Evolutionary conservation across 768 basidiomycete genomes (phyloP).

Genomic region (Megacollybia marginata): DNA sequence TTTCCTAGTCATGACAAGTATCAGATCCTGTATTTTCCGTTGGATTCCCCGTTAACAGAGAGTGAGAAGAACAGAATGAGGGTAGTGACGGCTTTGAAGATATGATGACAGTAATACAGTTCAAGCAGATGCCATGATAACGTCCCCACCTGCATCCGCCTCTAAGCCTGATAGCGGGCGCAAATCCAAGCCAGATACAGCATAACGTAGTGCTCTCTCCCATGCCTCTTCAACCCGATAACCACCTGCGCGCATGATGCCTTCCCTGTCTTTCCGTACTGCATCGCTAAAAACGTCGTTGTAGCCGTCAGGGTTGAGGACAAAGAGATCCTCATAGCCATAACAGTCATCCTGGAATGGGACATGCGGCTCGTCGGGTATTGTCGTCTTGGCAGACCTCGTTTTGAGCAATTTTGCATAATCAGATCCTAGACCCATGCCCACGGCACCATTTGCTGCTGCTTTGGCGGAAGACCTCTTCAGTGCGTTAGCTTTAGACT

Average conservation of each 20-base stretch:
- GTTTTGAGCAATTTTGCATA: constrained; percentile 29
- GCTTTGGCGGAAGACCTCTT: constrained; percentile 58
- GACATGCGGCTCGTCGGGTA: constrained; percentile 76
- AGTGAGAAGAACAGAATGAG: constrained; percentile 40
- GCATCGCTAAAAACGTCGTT: constrained; percentile 71
- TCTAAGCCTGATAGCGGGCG: constrained; percentile 34
- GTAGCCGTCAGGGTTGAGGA: constrained; percentile 47
- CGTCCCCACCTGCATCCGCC: constrained; percentile 31
- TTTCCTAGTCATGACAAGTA: constrained; percentile 30
- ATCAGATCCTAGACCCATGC: constrained; percentile 19
- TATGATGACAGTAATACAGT: constrained; percentile 16
- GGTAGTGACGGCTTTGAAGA: constrained; percentile 44
- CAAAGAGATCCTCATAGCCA: constrained; percentile 63
- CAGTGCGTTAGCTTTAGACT: constrained; percentile 45
- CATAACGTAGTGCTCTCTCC: constrained; percentile 70
- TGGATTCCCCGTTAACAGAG: constrained; percentile 54
- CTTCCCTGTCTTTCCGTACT: constrained; percentile 67
- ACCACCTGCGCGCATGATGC: constrained; percentile 78
- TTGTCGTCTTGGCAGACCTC: constrained; percentile 43
- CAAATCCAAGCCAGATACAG: constrained; percentile 68
- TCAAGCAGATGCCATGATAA: constrained; percentile 36
- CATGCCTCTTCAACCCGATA: constrained; percentile 79
- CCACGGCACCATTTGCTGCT: constrained; percentile 18
- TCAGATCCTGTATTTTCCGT: constrained; percentile 80
- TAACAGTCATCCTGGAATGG: constrained; percentile 74